Percentiles rank a stretch among this genome's conserved stretches.
These are phyloP conservation scores for Penicillium silybi DNA, from an alignment of 495 filamentous ascomycete genomes.

Conservation along the genomic window DNA sequence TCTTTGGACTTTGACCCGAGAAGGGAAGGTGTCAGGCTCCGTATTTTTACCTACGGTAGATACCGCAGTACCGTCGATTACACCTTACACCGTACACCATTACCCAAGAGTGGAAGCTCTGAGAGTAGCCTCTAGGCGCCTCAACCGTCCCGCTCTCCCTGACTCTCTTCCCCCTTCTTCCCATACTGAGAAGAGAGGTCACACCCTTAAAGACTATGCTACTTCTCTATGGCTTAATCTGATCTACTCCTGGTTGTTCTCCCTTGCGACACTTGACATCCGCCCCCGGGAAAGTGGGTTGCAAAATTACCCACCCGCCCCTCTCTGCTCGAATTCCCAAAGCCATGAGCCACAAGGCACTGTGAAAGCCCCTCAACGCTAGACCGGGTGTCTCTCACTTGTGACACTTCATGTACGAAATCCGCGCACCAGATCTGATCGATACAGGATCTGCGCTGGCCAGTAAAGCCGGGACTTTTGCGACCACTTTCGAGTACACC, in stretches of 20 bases:
- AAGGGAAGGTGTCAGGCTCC: neutral
- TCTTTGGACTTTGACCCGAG: neutral
- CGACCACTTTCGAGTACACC: conserved; percentile 46
- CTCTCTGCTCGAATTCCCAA: conserved; percentile 14
- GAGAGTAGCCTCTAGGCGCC: conserved; percentile 15
- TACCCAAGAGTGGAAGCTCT: neutral
- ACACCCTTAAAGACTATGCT: neutral
- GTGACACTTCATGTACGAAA: conserved; percentile 34
- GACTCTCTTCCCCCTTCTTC: conserved; percentile 2
- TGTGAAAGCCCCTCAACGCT: conserved; percentile 13
- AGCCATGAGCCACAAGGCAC: conserved; percentile 24
- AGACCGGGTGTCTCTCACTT: conserved; percentile 3
- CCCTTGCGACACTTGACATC: conserved; percentile 4
- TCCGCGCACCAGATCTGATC: conserved; percentile 33
- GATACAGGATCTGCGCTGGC: conserved; percentile 31
- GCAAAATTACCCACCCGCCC: conserved; percentile 20
- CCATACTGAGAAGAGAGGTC: neutral
- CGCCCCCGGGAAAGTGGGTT: conserved; percentile 18
- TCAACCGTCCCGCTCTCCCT: conserved; percentile 22
- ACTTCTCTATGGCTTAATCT: neutral
- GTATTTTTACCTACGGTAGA: neutral
- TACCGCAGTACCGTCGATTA: neutral
- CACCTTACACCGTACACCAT: too few relatives aligned
- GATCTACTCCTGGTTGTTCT: conserved; percentile 3
- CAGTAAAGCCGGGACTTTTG: conserved; percentile 35